A percentile compares a stretch with the other conserved stretches of the same genome.
These are phyloP conservation scores for Austroboletus niveus DNA, from an alignment of 1,284 basidiomycete species.

Conservation along the genomic window DNA sequence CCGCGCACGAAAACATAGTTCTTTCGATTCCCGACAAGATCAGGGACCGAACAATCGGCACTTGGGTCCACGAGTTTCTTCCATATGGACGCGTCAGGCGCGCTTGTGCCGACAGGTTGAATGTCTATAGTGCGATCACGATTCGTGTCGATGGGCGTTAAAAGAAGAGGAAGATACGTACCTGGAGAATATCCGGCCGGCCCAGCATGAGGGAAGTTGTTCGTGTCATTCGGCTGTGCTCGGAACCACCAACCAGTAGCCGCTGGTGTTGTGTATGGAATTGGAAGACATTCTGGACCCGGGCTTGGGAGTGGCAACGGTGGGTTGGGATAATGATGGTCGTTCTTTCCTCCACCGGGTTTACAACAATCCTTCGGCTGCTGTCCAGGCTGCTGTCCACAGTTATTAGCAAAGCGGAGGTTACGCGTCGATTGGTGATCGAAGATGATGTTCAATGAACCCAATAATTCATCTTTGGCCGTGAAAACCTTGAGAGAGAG, in stretches of 20 bases:
- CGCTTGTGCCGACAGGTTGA: conserved; percentile 8
- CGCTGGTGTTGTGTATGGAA: conserved; percentile 11
- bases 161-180: not conserved
- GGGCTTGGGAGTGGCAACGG: not conserved
- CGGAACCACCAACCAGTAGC: conserved; percentile 17
- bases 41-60: conserved; percentile 2
- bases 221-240: not conserved
- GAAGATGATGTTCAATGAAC: conserved; percentile 13
- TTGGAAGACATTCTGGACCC: not conserved
- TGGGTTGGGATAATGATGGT: not conserved
- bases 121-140: conserved; percentile 1
- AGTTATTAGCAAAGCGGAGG: conserved; percentile 8
- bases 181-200: conserved; percentile 4
- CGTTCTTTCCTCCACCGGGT: not conserved
- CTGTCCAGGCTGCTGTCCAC: conserved; percentile 1
- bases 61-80: conserved; percentile 1
- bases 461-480: not conserved
- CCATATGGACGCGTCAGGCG: not conserved
- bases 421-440: conserved; percentile 12
- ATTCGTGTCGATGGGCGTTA: not conserved
- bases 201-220: conserved; percentile 8
- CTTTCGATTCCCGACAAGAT: conserved; percentile 4
- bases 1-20: conserved; percentile 16
- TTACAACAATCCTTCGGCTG: not conserved
- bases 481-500: conserved; percentile 7